Percentiles rank a stretch among this genome's conserved stretches.
Evolutionary conservation across 441 rosid genomes (phyloP).

Genomic region (Daphne laureola): DNA sequence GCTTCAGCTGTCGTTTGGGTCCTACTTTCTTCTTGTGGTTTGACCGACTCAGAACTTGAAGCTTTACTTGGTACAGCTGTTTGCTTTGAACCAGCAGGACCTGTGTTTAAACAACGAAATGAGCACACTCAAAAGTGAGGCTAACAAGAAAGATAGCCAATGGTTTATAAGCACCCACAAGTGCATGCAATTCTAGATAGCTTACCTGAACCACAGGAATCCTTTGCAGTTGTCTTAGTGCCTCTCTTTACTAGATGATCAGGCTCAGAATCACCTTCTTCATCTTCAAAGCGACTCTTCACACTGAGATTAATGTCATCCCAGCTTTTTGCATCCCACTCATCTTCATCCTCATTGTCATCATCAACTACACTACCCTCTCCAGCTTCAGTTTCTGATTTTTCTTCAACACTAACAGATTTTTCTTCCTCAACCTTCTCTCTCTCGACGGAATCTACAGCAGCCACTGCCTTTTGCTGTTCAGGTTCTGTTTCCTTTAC

Average conservation of each 20-base stretch:
- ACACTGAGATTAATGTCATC: constrained; percentile 73
- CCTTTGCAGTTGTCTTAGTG: constrained; percentile 26
- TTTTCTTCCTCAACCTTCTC: constrained; percentile 45
- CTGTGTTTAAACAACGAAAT: constrained; percentile 17
- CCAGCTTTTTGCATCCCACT: constrained; percentile 98
- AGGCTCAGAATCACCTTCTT: constrained; percentile 64
- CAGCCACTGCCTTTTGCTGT: constrained; percentile 26
- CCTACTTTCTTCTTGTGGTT: constrained; percentile 26
- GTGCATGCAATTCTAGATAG: constrained; percentile 11
- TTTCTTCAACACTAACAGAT: constrained; percentile 33
- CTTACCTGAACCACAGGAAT: constrained; percentile 38
- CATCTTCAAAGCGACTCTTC: constrained; percentile 84
- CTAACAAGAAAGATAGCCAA: constrained; percentile 2
- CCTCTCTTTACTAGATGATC: constrained; percentile 46
- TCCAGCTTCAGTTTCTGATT: constrained; percentile 33
- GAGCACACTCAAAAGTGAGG: constrained; percentile 3
- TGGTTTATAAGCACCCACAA: background rate
- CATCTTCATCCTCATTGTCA: constrained; percentile 78
- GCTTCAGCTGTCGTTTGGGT: constrained; percentile 12
- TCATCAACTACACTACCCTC: constrained; percentile 54
- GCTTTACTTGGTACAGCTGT: constrained; percentile 25
- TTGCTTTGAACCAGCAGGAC: constrained; percentile 17
- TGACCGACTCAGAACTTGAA: constrained; percentile 18
- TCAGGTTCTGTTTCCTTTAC: constrained; percentile 38
- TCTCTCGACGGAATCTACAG: constrained; percentile 34